Evolutionary conservation across 495 filamentous ascomycete genomes (phyloP).

Genomic region (Xylaria bambusicola): DNA sequence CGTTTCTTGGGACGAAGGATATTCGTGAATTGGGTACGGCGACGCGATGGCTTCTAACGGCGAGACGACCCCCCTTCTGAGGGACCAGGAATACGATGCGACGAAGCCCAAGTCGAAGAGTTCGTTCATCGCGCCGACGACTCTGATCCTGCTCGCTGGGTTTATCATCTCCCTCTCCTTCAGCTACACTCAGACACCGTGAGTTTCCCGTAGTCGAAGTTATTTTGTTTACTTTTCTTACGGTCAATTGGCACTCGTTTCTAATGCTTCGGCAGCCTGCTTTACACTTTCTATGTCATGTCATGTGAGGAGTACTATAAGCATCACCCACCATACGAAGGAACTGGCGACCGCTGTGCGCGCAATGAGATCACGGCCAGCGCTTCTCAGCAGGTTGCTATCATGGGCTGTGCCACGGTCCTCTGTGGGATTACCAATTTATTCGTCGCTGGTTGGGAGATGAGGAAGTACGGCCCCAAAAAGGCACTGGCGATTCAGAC

Average conservation of each 20-base stretch:
- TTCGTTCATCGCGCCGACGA: conserved; percentile 5
- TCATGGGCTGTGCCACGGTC: conserved; percentile 49
- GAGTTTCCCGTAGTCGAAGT: conserved; percentile 15
- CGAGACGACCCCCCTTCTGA: conserved; percentile 17
- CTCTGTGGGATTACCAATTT: conserved; percentile 52
- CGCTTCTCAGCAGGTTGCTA: conserved; percentile 49
- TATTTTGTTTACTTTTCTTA: background rate
- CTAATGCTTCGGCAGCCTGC: conserved; percentile 34
- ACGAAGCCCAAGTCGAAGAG: conserved; percentile 5
- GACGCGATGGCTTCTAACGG: conserved; percentile 13
- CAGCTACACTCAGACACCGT: conserved; percentile 57
- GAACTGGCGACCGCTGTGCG: conserved; percentile 43
- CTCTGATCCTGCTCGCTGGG: conserved; percentile 40
- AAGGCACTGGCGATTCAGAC: conserved; percentile 50
- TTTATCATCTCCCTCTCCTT: conserved; percentile 58
- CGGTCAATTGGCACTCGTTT: background rate
- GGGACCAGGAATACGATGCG: background rate
- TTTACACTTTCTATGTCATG: conserved; percentile 57
- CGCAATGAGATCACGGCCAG: conserved; percentile 48
- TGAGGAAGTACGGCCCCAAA: conserved; percentile 54
- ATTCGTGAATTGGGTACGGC: too few species aligned
- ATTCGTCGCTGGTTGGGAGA: conserved; percentile 56
- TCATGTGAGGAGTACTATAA: conserved; percentile 55
- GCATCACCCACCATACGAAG: conserved; percentile 36
- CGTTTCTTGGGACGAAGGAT: too few species aligned